Evolutionary conservation across 1,139 yeast species (phyloP).

Genomic region (Protomyces inundatus): DNA sequence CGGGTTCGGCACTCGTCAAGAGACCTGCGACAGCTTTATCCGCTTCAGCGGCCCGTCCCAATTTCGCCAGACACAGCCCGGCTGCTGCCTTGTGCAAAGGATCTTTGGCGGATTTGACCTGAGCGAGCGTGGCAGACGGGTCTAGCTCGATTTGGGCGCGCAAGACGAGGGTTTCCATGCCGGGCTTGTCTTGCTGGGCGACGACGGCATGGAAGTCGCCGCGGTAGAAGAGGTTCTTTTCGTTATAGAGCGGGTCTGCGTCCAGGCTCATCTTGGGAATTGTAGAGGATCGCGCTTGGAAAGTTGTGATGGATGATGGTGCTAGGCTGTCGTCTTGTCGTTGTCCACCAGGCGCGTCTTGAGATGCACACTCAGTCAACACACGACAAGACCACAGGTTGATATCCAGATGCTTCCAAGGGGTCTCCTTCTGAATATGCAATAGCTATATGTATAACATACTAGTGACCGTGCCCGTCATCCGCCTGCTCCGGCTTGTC

Average conservation of each 20-base stretch:
- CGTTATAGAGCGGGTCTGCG: slow-evolving; percentile 17
- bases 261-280: neutral
- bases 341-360: no score
- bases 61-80: slow-evolving; percentile 34
- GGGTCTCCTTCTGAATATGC: no score
- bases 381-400: no score
- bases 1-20: slow-evolving; percentile 29
- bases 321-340: no score
- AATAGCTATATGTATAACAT: no score
- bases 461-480: slow-evolving; percentile 47
- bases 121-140: neutral
- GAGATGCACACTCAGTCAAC: no score
- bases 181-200: slow-evolving; percentile 4
- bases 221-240: slow-evolving; percentile 22
- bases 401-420: no score
- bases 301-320: no score
- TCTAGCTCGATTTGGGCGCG: slow-evolving; percentile 15
- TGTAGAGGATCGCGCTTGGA: no score
- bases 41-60: slow-evolving; percentile 32
- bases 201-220: slow-evolving; percentile 6
- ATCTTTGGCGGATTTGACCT: neutral
- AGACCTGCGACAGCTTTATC: slow-evolving; percentile 35
- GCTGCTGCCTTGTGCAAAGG: slow-evolving; percentile 32
- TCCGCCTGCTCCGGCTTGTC: slow-evolving; percentile 90
- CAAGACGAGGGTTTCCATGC: slow-evolving; percentile 6